Conservation (phyloP, 2,329 filamentous ascomycete genomes). For the Epicoccum sorghinum region DNA sequence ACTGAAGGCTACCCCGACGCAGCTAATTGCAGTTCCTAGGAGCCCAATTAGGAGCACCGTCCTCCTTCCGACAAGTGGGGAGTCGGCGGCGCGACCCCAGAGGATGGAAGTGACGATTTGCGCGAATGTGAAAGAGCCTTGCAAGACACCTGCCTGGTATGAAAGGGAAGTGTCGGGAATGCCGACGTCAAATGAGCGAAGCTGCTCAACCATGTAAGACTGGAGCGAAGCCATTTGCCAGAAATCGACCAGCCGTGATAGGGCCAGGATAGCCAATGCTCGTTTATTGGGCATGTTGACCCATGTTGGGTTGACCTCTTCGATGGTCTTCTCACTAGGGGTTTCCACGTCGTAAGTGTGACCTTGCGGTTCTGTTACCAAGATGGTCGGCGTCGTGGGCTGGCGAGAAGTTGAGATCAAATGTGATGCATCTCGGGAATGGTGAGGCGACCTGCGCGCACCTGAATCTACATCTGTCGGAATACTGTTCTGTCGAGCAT, state of each 20-base stretch:
- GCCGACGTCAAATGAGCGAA: slow-evolving; percentile 49
- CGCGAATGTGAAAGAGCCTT: slow-evolving; percentile 51
- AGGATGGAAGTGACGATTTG: slow-evolving; percentile 52
- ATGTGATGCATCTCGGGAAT: slow-evolving; percentile 8
- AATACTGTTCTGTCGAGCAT: slow-evolving; percentile 3
- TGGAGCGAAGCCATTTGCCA: slow-evolving; percentile 53
- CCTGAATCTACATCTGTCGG: slow-evolving; percentile 2
- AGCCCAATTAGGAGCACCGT: slow-evolving; percentile 9
- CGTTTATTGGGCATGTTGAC: slow-evolving; percentile 49
- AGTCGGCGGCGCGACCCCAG: slow-evolving; percentile 51
- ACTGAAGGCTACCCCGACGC: slow-evolving; percentile 8
- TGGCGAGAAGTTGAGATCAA: slow-evolving; percentile 1
- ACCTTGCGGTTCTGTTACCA: slow-evolving; percentile 1
- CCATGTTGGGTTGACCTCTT: slow-evolving; percentile 42
- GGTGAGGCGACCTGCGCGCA: slow-evolving; percentile 17
- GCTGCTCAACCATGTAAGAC: slow-evolving; percentile 53
- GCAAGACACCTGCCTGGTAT: slow-evolving; percentile 50
- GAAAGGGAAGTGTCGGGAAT: slow-evolving; percentile 56
- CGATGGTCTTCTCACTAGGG: neutral
- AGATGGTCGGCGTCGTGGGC: slow-evolving; percentile 6
- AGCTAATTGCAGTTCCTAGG: slow-evolving; percentile 6
- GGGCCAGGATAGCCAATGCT: slow-evolving; percentile 46
- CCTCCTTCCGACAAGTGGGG: slow-evolving; percentile 47
- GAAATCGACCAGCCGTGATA: slow-evolving; percentile 53
- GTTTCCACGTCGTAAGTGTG: slow-evolving; percentile 4